phyloP scores from a whole-genome alignment of 306 rosid species.

The Leucaena leucocephala region DNA sequence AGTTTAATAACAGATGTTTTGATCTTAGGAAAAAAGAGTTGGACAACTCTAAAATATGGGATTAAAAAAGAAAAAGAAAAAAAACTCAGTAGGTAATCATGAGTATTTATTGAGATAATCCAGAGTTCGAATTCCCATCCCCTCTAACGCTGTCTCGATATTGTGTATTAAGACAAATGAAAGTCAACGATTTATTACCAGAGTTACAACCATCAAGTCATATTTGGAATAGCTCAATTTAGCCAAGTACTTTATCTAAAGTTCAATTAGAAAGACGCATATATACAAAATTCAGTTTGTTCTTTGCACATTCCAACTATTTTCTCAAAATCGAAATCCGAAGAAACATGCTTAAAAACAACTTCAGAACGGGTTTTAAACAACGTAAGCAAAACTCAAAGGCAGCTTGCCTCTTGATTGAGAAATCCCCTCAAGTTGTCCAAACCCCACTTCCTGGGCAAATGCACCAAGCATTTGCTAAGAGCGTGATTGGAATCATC shows the following conservation, averaged over 20 bases:
- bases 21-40: not conserved
- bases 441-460: constrained; percentile 78
- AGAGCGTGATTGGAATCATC: constrained; percentile 38
- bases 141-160: not conserved
- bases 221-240: not conserved
- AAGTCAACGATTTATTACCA: not conserved
- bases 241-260: not conserved
- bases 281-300: not conserved
- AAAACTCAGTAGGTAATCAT: not conserved
- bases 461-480: constrained; percentile 79
- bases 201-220: constrained; percentile 4
- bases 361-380: not conserved
- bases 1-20: too few species aligned
- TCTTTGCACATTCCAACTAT: not conserved
- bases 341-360: not conserved
- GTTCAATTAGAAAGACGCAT: not conserved
- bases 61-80: not conserved
- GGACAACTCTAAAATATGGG: not conserved
- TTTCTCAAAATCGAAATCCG: not conserved
- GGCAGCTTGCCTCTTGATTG: constrained; percentile 55
- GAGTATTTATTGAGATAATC: not conserved
- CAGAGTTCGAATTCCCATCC: not conserved
- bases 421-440: constrained; percentile 63
- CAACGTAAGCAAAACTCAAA: not conserved
- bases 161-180: not conserved